Percentiles rank a stretch among this genome's conserved stretches.
Evolutionary conservation across 495 filamentous ascomycete species (phyloP).

Genomic region (Pyrenula massariospora): DNA sequence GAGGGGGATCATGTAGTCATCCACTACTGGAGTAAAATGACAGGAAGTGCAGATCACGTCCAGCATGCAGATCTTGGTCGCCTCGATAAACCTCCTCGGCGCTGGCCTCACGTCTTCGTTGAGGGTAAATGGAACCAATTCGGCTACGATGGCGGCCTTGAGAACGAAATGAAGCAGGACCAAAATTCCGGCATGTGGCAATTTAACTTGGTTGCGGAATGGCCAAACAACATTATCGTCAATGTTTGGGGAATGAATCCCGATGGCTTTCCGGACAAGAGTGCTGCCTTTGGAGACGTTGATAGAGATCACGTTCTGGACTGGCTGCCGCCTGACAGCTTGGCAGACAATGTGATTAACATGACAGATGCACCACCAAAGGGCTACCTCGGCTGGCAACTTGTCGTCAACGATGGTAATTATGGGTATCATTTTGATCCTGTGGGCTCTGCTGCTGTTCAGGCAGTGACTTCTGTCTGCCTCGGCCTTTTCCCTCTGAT

Average conservation of each 20-base stretch:
- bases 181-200: constrained; percentile 25
- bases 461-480: constrained; percentile 27
- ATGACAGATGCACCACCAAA: constrained; percentile 21
- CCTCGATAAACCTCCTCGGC: constrained; percentile 15
- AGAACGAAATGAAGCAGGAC: constrained; percentile 29
- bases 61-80: constrained; percentile 37
- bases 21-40: constrained; percentile 43
- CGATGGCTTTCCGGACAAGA: constrained; percentile 26
- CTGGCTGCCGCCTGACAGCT: constrained; percentile 22
- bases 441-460: constrained; percentile 16
- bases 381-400: constrained; percentile 21
- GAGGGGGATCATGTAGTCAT: constrained; percentile 39
- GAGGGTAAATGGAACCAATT: constrained; percentile 45
- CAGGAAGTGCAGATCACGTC: constrained; percentile 38
- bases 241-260: constrained; percentile 30
- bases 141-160: constrained; percentile 43
- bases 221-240: constrained; percentile 24
- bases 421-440: constrained; percentile 20
- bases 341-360: constrained; percentile 24
- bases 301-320: constrained; percentile 27
- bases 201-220: constrained; percentile 30
- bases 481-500: constrained; percentile 20
- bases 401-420: constrained; percentile 23
- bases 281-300: constrained; percentile 26
- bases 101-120: constrained; percentile 41